phyloP scores from a whole-genome alignment of 345 rosid species.

The Citrus sinensis region DVS_A1.0 CM039162.1:30643001-30643500 shows the following conservation, averaged over 20 bases:
- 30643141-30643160: conserved; percentile 84
- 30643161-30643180: conserved; percentile 90
- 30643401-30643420: no score
- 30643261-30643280: background rate
- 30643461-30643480: background rate
- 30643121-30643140: background rate
- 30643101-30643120: background rate
- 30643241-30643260: background rate
- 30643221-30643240: background rate
- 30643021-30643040: conserved; percentile 61
- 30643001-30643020: conserved; percentile 90
- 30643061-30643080: background rate
- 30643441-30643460: background rate
- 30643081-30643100: background rate
- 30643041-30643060: conserved; percentile 66
- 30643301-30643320: background rate
- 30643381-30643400: no score
- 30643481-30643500: background rate
- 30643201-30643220: conserved; percentile 65
- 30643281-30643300: background rate
- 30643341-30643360: background rate
- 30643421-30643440: background rate
- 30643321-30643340: no score
- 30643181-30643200: conserved; percentile 45
- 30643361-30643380: background rate